Evolutionary conservation across 225 moss, liverwort and hornwort genomes (phyloP), one percentile per base, ranked within the genome.

Genomic region (Takakia lepidozioides): DNA sequence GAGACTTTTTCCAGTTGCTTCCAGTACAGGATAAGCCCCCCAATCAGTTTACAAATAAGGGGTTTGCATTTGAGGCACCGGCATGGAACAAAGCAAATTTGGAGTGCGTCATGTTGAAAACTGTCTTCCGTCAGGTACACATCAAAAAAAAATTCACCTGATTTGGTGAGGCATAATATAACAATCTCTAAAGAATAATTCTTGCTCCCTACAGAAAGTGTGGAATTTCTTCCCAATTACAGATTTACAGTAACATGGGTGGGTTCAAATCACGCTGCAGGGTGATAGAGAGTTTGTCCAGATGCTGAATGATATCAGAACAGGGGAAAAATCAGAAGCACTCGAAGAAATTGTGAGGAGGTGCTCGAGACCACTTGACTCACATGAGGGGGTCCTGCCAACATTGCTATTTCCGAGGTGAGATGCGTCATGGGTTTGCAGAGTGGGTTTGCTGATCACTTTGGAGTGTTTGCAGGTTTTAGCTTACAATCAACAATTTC

Each of bases 251-350:
- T n/a, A n/a, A n/a, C n/a, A n/a, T n/a, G n/a, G n/a, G n/a, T n/a
- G n/a, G n/a, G n/a, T n/a, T n/a, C n/a, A n/a, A n/a, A n/a, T n/a
- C n/a, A 32, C 11, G 32, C 7, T 32, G 32, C 32, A 32, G 32
- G 32, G 11, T 32, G 76, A 78, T 62, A 61, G 61, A 51, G 43
- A 56, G 21, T 90, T 90, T 57, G 77, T 92, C 19, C 51, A 70
- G 25, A 60, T 92, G 61, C 72, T 92, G 51, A 73, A 74, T 49
- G 76, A 71, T 27, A 79, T 92, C 49, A 79, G 87, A 66, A 87
- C 84, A 13, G 81, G 87, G 55, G 61, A 60, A 45, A 60, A 87
- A 21, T 70, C 25, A 57, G 69, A 49, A 32, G 72, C 86, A 48
- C 46, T 84, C n/a, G 72, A 75, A 39, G 75, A 71, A 42, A 86